Evolutionary conservation across 139 green algal species (phyloP), one percentile per base, ranked within the genome.

Genomic region (Zygnema cylindricum): DNA sequence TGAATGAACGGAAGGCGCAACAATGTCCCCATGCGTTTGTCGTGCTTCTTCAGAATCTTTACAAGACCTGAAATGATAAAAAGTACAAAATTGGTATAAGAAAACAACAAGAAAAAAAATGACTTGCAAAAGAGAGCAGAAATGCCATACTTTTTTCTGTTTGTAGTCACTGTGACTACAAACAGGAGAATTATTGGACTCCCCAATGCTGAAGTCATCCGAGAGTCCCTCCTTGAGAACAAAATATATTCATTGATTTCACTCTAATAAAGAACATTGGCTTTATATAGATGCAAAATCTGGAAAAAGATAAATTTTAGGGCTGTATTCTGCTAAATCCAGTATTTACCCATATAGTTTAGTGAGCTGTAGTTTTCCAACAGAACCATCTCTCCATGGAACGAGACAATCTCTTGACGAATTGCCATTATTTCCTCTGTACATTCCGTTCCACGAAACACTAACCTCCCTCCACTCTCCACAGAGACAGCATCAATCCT

Each of bases 21-120:
- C 30, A 92, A 83, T 32, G 85, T 93, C 43, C 49, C 40, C 25
- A 93, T 71, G 84, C 76, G 69, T 49, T 93, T 93, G 90, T 93
- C 91, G 79, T 93, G 91, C 87, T 93, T 93, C 77, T 93, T 93
- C 11, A 93, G 84, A 33, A 93, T 93, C 73, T 93, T 93, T 1
- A 92, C 91, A 43, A 93, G 55, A 23, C 84, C 91, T 30, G 55
- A 78, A 43, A 87, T 86, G 71, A 16, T 40, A 41, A 16, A 16
- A 79, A 79, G n/a, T n/a, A n/a, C n/a, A n/a, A n/a, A n/a, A n/a
- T n/a, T n/a, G n/a, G n/a, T n/a, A n/a, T n/a, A n/a, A n/a, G n/a
- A n/a, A n/a, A n/a, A n/a, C n/a, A n/a, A n/a, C n/a, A n/a, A n/a
- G n/a, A n/a, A n/a, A n/a, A n/a, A n/a, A n/a, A n/a, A n/a, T n/a